Evolutionary conservation across 768 basidiomycete species (phyloP).

Genomic region (Rhodotorula kratochvilovae): DNA sequence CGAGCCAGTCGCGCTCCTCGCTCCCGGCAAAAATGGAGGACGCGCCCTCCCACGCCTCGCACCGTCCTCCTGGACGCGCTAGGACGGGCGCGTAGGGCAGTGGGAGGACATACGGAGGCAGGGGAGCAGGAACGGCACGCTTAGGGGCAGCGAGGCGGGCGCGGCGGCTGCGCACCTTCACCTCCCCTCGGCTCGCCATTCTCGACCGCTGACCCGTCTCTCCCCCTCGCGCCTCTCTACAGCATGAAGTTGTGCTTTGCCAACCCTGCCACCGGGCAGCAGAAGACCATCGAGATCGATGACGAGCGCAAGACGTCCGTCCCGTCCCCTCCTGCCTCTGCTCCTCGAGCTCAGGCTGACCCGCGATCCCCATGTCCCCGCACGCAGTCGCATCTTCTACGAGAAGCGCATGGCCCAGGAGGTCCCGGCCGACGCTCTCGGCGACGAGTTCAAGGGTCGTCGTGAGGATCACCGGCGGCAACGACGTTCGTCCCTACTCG

Average conservation of each 20-base stretch:
- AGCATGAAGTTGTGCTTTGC: conserved; percentile 98
- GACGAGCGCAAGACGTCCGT: conserved; percentile 80
- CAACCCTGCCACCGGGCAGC: conserved; percentile 94
- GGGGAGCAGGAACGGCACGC: no score
- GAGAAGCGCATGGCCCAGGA: conserved; percentile 97
- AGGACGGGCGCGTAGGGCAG: no score
- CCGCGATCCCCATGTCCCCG: neutral
- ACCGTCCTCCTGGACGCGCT: no score
- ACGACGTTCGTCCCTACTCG: conserved; percentile 57
- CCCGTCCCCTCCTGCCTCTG: neutral
- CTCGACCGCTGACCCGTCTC: neutral
- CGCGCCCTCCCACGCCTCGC: no score
- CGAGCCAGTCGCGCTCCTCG: no score
- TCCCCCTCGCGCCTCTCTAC: neutral
- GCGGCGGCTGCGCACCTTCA: neutral
- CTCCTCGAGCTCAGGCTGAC: neutral
- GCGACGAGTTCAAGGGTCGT: conserved; percentile 94
- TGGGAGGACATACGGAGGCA: no score
- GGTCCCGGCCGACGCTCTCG: conserved; percentile 81
- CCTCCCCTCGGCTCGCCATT: neutral
- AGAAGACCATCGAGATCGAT: conserved; percentile 92
- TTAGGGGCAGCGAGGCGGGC: no score
- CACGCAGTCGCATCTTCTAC: conserved; percentile 79
- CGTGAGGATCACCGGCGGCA: conserved; percentile 93
- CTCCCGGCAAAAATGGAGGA: no score